A percentile compares a stretch with the other conserved stretches of the same genome.
These are phyloP conservation scores for Rossbeevera mucosa DNA, from an alignment of 768 basidiomycete species.

Conservation along the genomic window DNA sequence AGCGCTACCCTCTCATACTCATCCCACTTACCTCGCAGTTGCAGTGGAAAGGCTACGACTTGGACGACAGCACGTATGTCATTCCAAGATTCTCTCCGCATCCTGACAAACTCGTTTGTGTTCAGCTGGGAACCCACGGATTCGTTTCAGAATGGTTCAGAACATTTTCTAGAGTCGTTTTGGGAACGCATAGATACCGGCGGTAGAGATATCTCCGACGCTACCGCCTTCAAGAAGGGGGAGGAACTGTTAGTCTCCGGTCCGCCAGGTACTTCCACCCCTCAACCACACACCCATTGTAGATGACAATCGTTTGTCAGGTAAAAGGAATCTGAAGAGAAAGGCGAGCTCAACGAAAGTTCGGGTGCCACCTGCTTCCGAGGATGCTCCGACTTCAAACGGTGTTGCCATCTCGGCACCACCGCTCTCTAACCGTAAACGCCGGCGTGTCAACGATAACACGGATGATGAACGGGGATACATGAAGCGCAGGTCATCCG, in stretches of 20 bases:
- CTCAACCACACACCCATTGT: not conserved
- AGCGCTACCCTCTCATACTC: not conserved
- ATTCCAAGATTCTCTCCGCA: not conserved
- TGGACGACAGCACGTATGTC: constrained; percentile 56
- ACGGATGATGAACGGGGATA: constrained; percentile 7
- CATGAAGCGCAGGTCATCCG: constrained; percentile 10
- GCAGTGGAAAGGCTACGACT: constrained; percentile 60
- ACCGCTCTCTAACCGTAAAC: constrained; percentile 19
- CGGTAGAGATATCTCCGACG: constrained; percentile 45
- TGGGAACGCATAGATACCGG: constrained; percentile 33
- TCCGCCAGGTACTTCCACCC: constrained; percentile 47
- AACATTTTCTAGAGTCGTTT: constrained; percentile 42
- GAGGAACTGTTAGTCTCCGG: constrained; percentile 54
- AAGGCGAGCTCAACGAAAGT: constrained; percentile 13
- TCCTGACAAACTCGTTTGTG: constrained; percentile 6
- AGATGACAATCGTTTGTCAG: constrained; percentile 12
- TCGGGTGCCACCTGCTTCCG: constrained; percentile 3
- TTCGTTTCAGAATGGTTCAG: constrained; percentile 54
- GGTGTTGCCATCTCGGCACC: constrained; percentile 18
- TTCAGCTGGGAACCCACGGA: constrained; percentile 64
- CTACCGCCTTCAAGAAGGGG: constrained; percentile 47
- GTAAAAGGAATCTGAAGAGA: constrained; percentile 15
- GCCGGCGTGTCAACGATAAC: constrained; percentile 16
- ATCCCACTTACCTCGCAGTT: constrained; percentile 2
- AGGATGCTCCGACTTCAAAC: constrained; percentile 9